phyloP scores from a whole-genome alignment of 805 yeast species.

The Maudiozyma barnettii region DNA sequence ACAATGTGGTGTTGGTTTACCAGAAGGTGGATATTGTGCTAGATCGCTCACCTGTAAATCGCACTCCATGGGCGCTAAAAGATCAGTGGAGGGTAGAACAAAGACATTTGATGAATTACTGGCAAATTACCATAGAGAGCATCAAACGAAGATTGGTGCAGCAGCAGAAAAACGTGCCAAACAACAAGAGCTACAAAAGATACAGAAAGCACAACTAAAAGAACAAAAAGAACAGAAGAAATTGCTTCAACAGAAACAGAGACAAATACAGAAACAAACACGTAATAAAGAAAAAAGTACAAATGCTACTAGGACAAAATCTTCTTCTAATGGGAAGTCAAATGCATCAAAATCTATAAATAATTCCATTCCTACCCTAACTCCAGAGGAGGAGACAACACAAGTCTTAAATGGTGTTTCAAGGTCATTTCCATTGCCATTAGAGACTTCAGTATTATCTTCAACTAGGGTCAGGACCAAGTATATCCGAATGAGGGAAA shows the following conservation, averaged over 20 bases:
- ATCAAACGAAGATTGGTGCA: slow-evolving; percentile 80
- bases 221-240: slow-evolving; percentile 22
- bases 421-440: slow-evolving; percentile 69
- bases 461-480: slow-evolving; percentile 64
- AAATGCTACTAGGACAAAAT: slow-evolving; percentile 9
- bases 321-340: not conserved
- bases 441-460: slow-evolving; percentile 63
- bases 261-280: slow-evolving; percentile 11
- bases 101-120: slow-evolving; percentile 84
- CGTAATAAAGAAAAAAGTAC: not conserved
- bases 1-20: slow-evolving; percentile 92
- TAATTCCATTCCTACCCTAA: slow-evolving; percentile 44
- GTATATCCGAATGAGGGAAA: slow-evolving; percentile 82
- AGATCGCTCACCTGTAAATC: slow-evolving; percentile 94
- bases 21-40: slow-evolving; percentile 94
- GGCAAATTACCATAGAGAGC: slow-evolving; percentile 83
- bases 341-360: not conserved
- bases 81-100: slow-evolving; percentile 89
- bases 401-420: slow-evolving; percentile 85
- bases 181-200: slow-evolving; percentile 39
- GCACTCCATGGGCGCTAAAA: slow-evolving; percentile 96
- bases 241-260: slow-evolving; percentile 31
- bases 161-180: slow-evolving; percentile 74
- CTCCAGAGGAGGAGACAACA: slow-evolving; percentile 88
- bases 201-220: slow-evolving; percentile 21